Evolutionary conservation across 176 grass and related monocot genomes (phyloP).

Genomic region (Lolium rigidum): DNA sequence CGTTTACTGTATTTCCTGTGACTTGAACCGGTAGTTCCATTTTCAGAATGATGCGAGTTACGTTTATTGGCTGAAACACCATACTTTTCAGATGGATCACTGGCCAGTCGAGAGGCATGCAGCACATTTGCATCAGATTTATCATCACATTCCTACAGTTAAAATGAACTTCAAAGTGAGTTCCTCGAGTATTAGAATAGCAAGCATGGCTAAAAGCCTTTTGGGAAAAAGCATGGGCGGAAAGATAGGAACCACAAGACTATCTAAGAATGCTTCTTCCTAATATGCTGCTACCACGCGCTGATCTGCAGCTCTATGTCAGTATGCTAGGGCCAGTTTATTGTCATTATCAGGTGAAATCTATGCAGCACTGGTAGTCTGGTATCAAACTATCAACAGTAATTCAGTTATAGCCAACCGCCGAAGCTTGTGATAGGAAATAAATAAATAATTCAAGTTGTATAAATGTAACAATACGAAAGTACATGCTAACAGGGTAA

Average conservation of each 20-base stretch:
- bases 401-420: not conserved
- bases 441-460: not conserved
- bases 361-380: not conserved
- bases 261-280: not conserved
- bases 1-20: conserved; percentile 32
- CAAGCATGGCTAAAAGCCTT: not conserved
- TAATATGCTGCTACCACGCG: not conserved
- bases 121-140: conserved; percentile 14
- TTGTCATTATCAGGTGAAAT: not conserved
- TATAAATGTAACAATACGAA: not conserved
- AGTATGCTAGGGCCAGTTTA: not conserved
- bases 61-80: conserved; percentile 8
- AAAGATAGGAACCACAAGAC: not conserved
- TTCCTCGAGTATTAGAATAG: not conserved
- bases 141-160: conserved; percentile 29
- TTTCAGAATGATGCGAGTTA: conserved; percentile 23
- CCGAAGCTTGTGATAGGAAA: not conserved
- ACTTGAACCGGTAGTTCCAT: conserved; percentile 29
- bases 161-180: conserved; percentile 13
- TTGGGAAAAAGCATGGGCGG: not conserved
- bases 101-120: not conserved
- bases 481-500: not conserved
- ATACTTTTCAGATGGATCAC: conserved; percentile 8
- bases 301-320: not conserved
- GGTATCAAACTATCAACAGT: not conserved